Evolutionary conservation across 352 stramenopile genomes (phyloP), one percentile per base, ranked within the genome.

Genomic region (Phytophthora foliorum): DNA sequence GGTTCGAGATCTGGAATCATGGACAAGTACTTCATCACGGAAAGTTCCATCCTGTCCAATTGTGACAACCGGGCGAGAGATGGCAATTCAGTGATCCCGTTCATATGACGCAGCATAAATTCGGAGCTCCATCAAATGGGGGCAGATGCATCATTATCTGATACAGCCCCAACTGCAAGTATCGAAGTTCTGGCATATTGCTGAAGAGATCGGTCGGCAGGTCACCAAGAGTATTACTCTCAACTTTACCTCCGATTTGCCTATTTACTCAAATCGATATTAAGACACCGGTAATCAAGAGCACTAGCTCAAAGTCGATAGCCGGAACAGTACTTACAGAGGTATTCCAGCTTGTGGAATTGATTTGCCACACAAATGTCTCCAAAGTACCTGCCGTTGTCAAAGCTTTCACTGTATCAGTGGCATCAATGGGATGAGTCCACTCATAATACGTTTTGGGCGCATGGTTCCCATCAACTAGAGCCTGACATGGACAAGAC

Each of bases 241-340:
- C 62, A 3, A 73, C 44, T 25, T 67, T 79, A 13, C 79, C 79
- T 72, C 83, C 79, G 17, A 87, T 69, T 57, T 85, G 76, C n/a
- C 79, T 87, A 24, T 11, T 21, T n/a, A 36, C 3, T 22, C 19
- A 45, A 14, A 7, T 29, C 6, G 29, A 25, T 19, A 46, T 13
- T 1, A 52, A 32, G 16, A 36, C n/a, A 38, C 19, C 24, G 4
- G 16, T n/a, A 4, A 42, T 27, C 7, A 49, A 25, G 29, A 16
- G 3, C 38, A 13, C 24, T 45, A 24, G 16, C 6, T 22, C n/a
- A 10, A 45, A 45, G 2, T 42, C 13, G 36, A 45, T 11, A 16
- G 9, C 8, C 0, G 13, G 42, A 45, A 27, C 42, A 16, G 8
- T 24, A 55, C 74, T 31, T 74, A 87, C 79, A 87, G n/a, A n/a